Evolutionary conservation across 768 basidiomycete species (phyloP).

Genomic region (Rhizopogon salebrosus): DNA sequence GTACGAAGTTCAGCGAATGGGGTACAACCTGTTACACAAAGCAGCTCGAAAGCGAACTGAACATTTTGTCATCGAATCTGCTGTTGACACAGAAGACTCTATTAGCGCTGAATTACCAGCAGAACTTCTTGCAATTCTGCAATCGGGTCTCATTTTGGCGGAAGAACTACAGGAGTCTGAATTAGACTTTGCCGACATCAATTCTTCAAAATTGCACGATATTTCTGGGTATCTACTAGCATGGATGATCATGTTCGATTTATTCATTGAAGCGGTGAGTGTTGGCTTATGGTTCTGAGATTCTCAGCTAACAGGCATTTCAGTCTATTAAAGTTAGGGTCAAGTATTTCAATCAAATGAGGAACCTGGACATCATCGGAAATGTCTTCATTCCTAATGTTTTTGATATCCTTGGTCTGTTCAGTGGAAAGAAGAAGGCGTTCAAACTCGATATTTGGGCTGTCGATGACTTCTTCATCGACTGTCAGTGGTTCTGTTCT

Average conservation of each 20-base stretch:
- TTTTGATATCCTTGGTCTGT: conserved; percentile 61
- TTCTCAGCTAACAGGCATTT: not conserved
- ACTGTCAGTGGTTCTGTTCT: conserved; percentile 42
- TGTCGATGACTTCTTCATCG: conserved; percentile 77
- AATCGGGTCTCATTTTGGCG: conserved; percentile 36
- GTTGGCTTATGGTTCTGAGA: not conserved
- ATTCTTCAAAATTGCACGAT: conserved; percentile 23
- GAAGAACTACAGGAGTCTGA: conserved; percentile 32
- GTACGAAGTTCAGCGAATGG: conserved; percentile 66
- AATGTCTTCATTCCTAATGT: conserved; percentile 67
- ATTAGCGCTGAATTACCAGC: conserved; percentile 54
- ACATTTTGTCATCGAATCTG: conserved; percentile 80
- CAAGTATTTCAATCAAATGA: conserved; percentile 82
- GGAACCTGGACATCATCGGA: conserved; percentile 60
- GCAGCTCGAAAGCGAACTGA: conserved; percentile 77
- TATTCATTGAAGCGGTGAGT: conserved; percentile 79
- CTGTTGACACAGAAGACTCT: conserved; percentile 62
- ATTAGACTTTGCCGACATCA: conserved; percentile 29
- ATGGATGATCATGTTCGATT: conserved; percentile 88
- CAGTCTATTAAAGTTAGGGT: conserved; percentile 87
- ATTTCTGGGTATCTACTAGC: conserved; percentile 68
- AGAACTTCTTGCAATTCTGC: conserved; percentile 64
- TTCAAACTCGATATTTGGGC: conserved; percentile 85
- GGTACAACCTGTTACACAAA: conserved; percentile 64
- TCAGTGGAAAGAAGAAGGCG: conserved; percentile 55